Evolutionary conservation across 208 protist genomes (phyloP), one percentile per base, ranked within the genome.

Genomic region (Tritrichomonas musculus): DNA sequence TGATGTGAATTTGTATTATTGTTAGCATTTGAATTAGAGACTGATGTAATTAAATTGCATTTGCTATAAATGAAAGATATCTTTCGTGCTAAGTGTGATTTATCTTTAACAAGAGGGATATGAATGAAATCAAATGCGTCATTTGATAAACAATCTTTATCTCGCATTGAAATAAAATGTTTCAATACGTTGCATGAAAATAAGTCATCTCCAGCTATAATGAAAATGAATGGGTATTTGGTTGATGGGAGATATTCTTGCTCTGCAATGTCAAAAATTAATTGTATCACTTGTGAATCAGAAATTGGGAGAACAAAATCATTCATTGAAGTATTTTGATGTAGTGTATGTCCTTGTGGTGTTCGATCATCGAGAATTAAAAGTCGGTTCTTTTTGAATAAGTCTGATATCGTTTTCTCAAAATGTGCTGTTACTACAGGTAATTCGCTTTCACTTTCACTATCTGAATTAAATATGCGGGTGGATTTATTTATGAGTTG

Each of bases 181-280:
- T 88, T 88, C 1, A 88, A 30, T 5, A 88, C 20, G 0, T 14
- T 20, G 47, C 47, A 88, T 39, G 57, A n/a, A 17, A 88, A 88
- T 22, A 27, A 53, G n/a, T 88, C 77, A 88, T 88, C 77, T 17
- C 77, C 77, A 33, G 77, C 77, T 39, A 88, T 44, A 33, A 88
- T 57, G 17, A 88, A 44, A 22, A 25, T 9, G 39, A 88, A 53
- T 11, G 77, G 77, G 1, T 53, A 20, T 17, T 53, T 30, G n/a
- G n/a, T n/a, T 13, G 41, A 57, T 39, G 77, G 77, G 5, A 60
- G 9, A 39, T 39, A 53, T 88, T 57, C 14, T 39, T 13, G 39
- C 20, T 8, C 47, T 0, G 47, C 0, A 57, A 33, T 88, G 64
- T 69, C 64, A 8, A 88, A 88, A 88, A 88, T 53, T 39, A 41